A percentile compares a stretch with the other conserved stretches of the same genome.
Conservation (phyloP, 371 early-diverging fungal species). For the Mucor indicus region DNA sequence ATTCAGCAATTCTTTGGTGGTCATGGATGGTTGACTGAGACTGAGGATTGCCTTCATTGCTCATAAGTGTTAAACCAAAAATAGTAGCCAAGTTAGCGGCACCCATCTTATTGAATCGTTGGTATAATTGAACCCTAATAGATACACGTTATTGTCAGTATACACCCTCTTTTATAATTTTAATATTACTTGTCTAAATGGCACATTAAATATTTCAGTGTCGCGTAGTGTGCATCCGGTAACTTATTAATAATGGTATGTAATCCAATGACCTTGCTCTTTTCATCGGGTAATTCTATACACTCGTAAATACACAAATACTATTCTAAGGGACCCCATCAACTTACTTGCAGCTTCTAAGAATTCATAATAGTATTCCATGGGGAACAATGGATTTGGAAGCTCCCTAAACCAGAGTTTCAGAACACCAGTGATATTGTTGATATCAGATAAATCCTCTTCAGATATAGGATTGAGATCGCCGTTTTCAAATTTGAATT, state of each 20-base stretch:
- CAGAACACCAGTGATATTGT: constrained; percentile 77
- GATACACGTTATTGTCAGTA: neutral
- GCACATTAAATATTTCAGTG: constrained; percentile 68
- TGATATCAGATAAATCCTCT: constrained; percentile 68
- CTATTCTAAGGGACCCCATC: constrained; percentile 4
- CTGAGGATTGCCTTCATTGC: constrained; percentile 28
- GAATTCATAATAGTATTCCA: constrained; percentile 60
- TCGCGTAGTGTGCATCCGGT: constrained; percentile 76
- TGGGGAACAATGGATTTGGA: constrained; percentile 82
- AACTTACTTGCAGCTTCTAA: constrained; percentile 65
- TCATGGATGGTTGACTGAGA: constrained; percentile 13
- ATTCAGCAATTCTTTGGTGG: constrained; percentile 49
- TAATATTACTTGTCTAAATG: constrained; percentile 68
- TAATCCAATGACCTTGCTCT: constrained; percentile 53
- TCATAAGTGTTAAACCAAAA: constrained; percentile 86
- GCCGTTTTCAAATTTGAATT: constrained; percentile 22
- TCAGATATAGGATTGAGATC: constrained; percentile 30
- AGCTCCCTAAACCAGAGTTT: constrained; percentile 92
- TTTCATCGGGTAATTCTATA: constrained; percentile 44
- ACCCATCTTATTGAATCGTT: constrained; percentile 81
- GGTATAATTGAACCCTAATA: constrained; percentile 66
- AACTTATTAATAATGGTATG: constrained; percentile 73
- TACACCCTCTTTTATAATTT: neutral
- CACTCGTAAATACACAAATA: neutral
- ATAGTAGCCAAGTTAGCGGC: constrained; percentile 79